These are phyloP conservation scores for Pythium monospermum DNA, from an alignment of 352 stramenopile genomes.

Conservation along the genomic window DNA sequence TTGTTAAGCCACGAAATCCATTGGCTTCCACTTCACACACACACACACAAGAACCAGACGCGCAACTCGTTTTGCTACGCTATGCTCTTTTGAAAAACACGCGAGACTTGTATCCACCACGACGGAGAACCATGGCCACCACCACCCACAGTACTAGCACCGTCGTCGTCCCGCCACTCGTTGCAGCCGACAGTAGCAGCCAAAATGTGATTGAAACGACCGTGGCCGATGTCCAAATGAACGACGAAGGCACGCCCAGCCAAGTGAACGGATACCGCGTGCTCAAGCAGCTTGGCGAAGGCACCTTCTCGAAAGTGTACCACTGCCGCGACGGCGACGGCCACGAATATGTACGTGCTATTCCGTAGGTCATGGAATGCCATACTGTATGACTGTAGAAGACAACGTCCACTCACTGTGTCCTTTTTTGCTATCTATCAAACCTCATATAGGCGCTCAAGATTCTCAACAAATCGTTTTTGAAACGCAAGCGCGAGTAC, in stretches of 20 bases:
- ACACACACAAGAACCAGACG: too few relatives aligned
- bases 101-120: too few relatives aligned
- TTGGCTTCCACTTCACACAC: too few relatives aligned
- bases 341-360: conserved; percentile 46
- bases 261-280: conserved; percentile 77
- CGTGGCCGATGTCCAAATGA: conserved; percentile 48
- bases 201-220: conserved; percentile 67
- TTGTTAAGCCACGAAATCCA: too few relatives aligned
- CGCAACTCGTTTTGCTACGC: too few relatives aligned
- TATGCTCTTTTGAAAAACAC: too few relatives aligned
- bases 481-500: conserved; percentile 82
- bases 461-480: conserved; percentile 81
- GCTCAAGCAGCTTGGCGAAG: conserved; percentile 55
- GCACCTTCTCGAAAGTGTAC: conserved; percentile 79
- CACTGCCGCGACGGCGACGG: conserved; percentile 43
- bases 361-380: too few relatives aligned
- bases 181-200: not conserved
- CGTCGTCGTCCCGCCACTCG: not conserved
- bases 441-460: conserved; percentile 63
- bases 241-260: conserved; percentile 50
- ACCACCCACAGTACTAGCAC: not conserved
- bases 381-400: too few relatives aligned
- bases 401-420: too few relatives aligned
- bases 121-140: too few relatives aligned
- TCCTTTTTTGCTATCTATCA: too few relatives aligned